These are phyloP conservation scores for Pisolithus thermaeus DNA, from an alignment of 1,284 basidiomycete species.

Conservation along the genomic window DNA sequence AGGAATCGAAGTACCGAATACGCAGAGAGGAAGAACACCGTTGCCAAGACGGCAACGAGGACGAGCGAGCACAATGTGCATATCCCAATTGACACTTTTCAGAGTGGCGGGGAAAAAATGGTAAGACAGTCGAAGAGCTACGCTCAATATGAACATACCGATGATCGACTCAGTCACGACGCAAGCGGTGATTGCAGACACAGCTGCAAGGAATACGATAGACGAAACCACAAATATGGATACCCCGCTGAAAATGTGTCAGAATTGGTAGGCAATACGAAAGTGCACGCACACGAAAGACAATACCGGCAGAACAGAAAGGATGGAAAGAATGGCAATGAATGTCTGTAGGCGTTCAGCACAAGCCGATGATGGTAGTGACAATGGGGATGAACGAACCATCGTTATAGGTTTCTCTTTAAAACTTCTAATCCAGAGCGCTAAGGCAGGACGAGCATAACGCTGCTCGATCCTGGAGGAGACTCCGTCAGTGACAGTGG, in stretches of 20 bases:
- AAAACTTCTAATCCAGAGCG: conserved; percentile 14
- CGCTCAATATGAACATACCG: conserved; percentile 11
- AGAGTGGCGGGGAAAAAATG: neutral
- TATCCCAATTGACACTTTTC: conserved; percentile 16
- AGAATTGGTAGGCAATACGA: neutral
- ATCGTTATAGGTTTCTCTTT: conserved; percentile 19
- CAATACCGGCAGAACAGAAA: conserved; percentile 29
- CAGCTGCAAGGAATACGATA: conserved; percentile 26
- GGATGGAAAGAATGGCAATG: conserved; percentile 22
- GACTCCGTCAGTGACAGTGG: neutral
- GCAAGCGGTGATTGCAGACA: conserved; percentile 12
- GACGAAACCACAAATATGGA: conserved; percentile 28
- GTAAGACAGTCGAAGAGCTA: neutral
- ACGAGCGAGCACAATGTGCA: conserved; percentile 23
- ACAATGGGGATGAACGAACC: conserved; percentile 9
- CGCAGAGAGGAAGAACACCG: conserved; percentile 19
- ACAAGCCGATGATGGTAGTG: conserved; percentile 6
- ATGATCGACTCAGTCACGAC: conserved; percentile 20
- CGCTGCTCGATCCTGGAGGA: conserved; percentile 22
- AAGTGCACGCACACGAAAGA: conserved; percentile 29
- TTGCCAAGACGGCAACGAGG: conserved; percentile 21
- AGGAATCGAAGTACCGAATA: conserved; percentile 33
- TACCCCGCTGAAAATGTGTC: conserved; percentile 20
- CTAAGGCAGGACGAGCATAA: conserved; percentile 26
- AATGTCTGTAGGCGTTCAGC: conserved; percentile 22